phyloP scores from a whole-genome alignment of 2,329 filamentous ascomycete genomes.

The Colletotrichum sp. region DNA sequence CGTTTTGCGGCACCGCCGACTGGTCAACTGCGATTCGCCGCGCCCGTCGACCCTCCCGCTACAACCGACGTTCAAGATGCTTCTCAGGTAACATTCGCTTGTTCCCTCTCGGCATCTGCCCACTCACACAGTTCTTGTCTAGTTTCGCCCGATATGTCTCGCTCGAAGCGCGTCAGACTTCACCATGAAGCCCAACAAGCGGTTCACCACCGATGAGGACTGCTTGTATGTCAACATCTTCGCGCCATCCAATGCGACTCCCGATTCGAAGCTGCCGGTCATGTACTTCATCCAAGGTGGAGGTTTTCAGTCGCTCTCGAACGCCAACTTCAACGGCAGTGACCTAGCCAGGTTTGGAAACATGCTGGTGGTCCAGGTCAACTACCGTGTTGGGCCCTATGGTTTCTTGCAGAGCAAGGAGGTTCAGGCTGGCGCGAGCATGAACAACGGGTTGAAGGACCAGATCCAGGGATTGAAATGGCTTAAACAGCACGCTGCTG shows the following conservation, averaged over 20 bases:
- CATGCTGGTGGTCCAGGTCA: constrained; percentile 75
- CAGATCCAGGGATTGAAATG: constrained; percentile 73
- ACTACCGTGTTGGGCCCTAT: constrained; percentile 78
- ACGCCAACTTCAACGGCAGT: constrained; percentile 31
- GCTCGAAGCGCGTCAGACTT: constrained; percentile 21
- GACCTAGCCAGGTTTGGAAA: constrained; percentile 31
- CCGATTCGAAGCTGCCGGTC: constrained; percentile 63
- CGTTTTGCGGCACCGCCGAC: constrained; percentile 76
- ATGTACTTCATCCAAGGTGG: constrained; percentile 65
- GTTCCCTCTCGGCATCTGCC: neutral
- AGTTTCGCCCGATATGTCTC: constrained; percentile 18
- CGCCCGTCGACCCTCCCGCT: constrained; percentile 58
- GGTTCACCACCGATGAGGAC: constrained; percentile 55
- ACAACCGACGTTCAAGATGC: constrained; percentile 1
- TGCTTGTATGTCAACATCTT: constrained; percentile 74
- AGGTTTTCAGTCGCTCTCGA: constrained; percentile 58
- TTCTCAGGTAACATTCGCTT: neutral
- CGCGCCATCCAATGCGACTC: constrained; percentile 60
- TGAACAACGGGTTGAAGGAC: constrained; percentile 75
- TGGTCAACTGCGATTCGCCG: constrained; percentile 68
- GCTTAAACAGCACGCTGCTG: constrained; percentile 68
- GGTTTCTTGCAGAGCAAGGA: constrained; percentile 72
- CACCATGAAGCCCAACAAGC: constrained; percentile 24
- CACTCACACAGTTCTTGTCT: neutral
- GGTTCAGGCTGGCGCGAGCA: constrained; percentile 41